Base-by-base conservation (phyloP, 2,329 filamentous ascomycete species). In the Ilyonectria sp. region DNA sequence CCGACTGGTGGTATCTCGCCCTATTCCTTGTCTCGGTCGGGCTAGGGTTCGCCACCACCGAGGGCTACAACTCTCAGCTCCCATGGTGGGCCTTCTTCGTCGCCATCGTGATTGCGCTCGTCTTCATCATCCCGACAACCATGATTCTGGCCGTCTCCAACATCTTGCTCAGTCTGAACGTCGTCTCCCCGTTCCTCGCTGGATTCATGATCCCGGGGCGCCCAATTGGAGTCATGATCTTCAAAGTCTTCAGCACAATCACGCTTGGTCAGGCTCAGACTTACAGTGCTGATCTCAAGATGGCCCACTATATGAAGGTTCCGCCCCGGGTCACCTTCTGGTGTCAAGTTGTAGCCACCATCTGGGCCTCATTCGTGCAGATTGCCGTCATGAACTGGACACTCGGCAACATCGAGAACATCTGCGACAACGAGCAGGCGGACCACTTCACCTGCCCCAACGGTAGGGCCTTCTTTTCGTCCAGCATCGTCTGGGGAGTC, bases 401-500 rank as follows among this genome's bases (percentile, higher is more conserved):
- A 1, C 75, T 84, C 3, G 78, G 79, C 19, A 80, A 85, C 47
- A 89, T 91, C 62, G 70, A 80, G 3, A 79, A 82, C 10, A 81
- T 89, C 13, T 90, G 87, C 65, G 71, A 74, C 33, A 67, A 68
- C 13, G 21, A 50, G 40, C 74, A 76, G 60, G 62, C 65, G 15
- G 55, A 71, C 56, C 50, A 72, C 53, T 64, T 82, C 68, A 83
- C 77, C 4, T 83, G 82, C 58, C 82, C 82, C 11, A 83, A 83
- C 60, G 81, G 81, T n/a, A 79, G 74, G 2, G 70, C 77, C 0
- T 79, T 79, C 77, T 90, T 89, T 79, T 87, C 84, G 2, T 84
- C 83, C 6, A 89, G 86, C 4, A 81, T 88, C 13, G 84, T 88
- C 58, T 88, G 86, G 87, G 88, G 88, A 53, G 80, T 88, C 29